Percentiles rank a stretch among this genome's conserved stretches.
These are phyloP conservation scores for Diutina pseudorugosa DNA, from an alignment of 1,139 yeast genomes.

Conservation along the genomic window DNA sequence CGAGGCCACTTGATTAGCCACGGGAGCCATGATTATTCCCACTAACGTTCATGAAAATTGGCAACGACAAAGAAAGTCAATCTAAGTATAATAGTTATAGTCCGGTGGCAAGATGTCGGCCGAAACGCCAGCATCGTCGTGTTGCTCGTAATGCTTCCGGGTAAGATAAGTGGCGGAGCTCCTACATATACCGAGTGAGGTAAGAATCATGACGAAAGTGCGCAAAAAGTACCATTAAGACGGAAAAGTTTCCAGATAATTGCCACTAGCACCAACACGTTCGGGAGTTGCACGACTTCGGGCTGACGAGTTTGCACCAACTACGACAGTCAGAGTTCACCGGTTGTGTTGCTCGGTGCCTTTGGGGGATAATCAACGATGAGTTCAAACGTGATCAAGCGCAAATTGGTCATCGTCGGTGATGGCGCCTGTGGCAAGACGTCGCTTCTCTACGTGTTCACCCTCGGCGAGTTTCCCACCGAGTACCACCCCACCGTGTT, in stretches of 20 bases:
- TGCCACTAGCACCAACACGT: not conserved
- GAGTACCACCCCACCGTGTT: slow-evolving; percentile 91
- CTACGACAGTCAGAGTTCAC: not conserved
- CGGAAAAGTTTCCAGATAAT: not conserved
- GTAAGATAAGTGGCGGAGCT: not conserved
- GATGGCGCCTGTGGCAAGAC: slow-evolving; percentile 97
- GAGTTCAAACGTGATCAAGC: not conserved
- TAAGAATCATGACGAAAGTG: not conserved
- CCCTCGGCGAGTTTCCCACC: slow-evolving; percentile 76
- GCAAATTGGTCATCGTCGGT: slow-evolving; percentile 78
- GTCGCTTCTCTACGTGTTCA: slow-evolving; percentile 79
- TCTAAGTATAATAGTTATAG: too few relatives aligned
- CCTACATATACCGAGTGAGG: not conserved
- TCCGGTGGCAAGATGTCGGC: too few relatives aligned
- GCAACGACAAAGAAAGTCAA: too few relatives aligned
- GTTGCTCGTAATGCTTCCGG: not conserved
- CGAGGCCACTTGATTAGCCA: too few relatives aligned
- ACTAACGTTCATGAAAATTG: too few relatives aligned
- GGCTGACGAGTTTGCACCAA: not conserved
- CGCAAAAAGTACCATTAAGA: not conserved
- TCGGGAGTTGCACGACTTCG: not conserved
- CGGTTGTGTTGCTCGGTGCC: not conserved
- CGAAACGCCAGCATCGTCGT: not conserved
- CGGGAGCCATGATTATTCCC: too few relatives aligned
- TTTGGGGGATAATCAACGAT: not conserved